Conservation (phyloP, 495 filamentous ascomycete genomes). For the Opeltia flavorubescens region DNA sequence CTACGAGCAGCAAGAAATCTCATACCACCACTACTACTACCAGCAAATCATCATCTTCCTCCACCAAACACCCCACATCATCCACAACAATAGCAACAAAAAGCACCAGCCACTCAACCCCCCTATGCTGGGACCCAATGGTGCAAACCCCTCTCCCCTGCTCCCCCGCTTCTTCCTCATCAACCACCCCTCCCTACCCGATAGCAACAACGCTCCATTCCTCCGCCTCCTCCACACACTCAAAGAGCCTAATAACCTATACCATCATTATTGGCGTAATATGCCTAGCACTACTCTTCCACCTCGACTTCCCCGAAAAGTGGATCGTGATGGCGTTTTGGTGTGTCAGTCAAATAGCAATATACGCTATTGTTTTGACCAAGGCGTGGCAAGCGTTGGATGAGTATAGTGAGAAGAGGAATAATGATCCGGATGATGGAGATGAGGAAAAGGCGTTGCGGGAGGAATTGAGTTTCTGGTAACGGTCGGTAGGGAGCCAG, state of each 20-base stretch:
- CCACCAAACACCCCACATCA: neutral
- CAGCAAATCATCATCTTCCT: neutral
- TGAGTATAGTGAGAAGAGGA: too few relatives aligned
- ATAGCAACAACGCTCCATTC: neutral
- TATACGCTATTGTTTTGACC: too few relatives aligned
- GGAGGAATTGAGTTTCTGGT: too few relatives aligned
- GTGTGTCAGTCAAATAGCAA: too few relatives aligned
- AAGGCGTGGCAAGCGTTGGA: too few relatives aligned
- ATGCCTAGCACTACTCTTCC: neutral
- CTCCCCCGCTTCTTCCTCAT: neutral
- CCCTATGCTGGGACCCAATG: conserved; percentile 9
- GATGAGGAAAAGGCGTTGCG: too few relatives aligned
- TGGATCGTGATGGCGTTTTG: conserved; percentile 2
- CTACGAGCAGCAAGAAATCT: neutral
- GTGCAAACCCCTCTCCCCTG: conserved; percentile 4
- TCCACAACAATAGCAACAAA: conserved; percentile 1
- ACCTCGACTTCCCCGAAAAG: neutral
- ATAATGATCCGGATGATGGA: too few relatives aligned
- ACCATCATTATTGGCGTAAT: neutral
- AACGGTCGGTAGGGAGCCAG: too few relatives aligned
- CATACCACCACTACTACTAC: neutral
- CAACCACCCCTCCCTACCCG: neutral
- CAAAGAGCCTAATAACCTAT: neutral
- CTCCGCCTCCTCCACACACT: neutral
- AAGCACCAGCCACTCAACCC: neutral